These are phyloP conservation scores for Penicillium malachiteum DNA, from an alignment of 495 filamentous ascomycete species.

Conservation along the genomic window DNA sequence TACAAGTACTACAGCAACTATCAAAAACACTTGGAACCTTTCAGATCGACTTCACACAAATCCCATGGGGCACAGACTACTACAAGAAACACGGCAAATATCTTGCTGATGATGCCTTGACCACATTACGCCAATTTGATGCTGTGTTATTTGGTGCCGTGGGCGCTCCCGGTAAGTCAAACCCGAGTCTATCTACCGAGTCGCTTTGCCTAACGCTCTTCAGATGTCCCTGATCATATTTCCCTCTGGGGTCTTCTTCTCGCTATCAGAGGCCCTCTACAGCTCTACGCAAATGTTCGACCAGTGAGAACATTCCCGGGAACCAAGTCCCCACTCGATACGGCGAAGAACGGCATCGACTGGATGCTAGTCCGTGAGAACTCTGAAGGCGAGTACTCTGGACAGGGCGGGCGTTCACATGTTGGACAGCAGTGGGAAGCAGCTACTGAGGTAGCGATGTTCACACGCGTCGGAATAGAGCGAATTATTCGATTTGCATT, in stretches of 20 bases:
- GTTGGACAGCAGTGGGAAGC: conserved; percentile 42
- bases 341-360: conserved; percentile 36
- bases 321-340: conserved; percentile 41
- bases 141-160: conserved; percentile 50
- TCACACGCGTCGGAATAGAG: conserved; percentile 47
- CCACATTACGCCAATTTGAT: conserved; percentile 38
- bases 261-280: conserved; percentile 47
- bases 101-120: conserved; percentile 39
- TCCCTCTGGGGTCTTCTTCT: conserved; percentile 51
- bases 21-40: conserved; percentile 33
- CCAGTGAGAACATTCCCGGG: conserved; percentile 46
- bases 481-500: conserved; percentile 52
- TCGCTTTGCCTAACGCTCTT: background rate
- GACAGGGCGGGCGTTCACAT: conserved; percentile 48
- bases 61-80: conserved; percentile 39
- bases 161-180: conserved; percentile 32
- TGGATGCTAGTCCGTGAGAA: conserved; percentile 55
- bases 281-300: conserved; percentile 52
- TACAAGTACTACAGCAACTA: conserved; percentile 35
- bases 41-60: conserved; percentile 36
- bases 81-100: conserved; percentile 45
- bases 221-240: conserved; percentile 52
- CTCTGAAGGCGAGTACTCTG: conserved; percentile 51
- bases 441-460: conserved; percentile 49
- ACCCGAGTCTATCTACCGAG: background rate